Percentiles rank a stretch among this genome's conserved stretches.
Evolutionary conservation across 2,329 filamentous ascomycete species (phyloP).

Genomic region (Beauveria scarabaeidicola): DNA sequence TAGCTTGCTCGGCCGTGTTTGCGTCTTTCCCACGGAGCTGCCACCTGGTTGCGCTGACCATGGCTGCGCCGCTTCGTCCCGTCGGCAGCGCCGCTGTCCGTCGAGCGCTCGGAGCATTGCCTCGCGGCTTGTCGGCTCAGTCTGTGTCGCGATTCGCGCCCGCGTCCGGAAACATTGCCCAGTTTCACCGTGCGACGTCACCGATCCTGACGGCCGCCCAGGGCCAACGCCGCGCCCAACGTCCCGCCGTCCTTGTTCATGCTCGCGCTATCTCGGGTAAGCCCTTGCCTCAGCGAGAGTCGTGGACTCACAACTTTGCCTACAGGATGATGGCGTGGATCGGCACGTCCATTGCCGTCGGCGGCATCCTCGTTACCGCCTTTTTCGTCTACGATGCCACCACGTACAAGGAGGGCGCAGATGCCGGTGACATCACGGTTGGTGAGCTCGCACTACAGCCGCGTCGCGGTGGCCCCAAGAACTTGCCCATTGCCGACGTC

Average conservation of each 20-base stretch:
- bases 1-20: background rate
- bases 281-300: conserved; percentile 41
- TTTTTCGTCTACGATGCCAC: conserved; percentile 94
- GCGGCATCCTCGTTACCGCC: conserved; percentile 60
- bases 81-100: background rate
- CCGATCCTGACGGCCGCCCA: background rate
- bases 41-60: background rate
- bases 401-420: conserved; percentile 70
- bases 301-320: conserved; percentile 45
- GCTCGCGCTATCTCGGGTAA: conserved; percentile 41
- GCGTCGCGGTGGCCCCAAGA: conserved; percentile 81
- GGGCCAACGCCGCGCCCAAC: background rate
- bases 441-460: conserved; percentile 76
- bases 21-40: background rate
- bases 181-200: background rate
- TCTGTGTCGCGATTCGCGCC: conserved; percentile 39
- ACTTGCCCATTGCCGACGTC: conserved; percentile 81
- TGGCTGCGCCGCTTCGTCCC: conserved; percentile 8
- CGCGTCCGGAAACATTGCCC: background rate
- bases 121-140: conserved; percentile 46
- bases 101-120: background rate
- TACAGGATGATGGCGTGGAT: conserved; percentile 54
- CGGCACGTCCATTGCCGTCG: conserved; percentile 66
- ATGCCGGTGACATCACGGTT: conserved; percentile 67
- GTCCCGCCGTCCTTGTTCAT: conserved; percentile 17